These are phyloP conservation scores for Tuber brumale DNA, from an alignment of 495 filamentous ascomycete species.

Conservation along the genomic window DNA sequence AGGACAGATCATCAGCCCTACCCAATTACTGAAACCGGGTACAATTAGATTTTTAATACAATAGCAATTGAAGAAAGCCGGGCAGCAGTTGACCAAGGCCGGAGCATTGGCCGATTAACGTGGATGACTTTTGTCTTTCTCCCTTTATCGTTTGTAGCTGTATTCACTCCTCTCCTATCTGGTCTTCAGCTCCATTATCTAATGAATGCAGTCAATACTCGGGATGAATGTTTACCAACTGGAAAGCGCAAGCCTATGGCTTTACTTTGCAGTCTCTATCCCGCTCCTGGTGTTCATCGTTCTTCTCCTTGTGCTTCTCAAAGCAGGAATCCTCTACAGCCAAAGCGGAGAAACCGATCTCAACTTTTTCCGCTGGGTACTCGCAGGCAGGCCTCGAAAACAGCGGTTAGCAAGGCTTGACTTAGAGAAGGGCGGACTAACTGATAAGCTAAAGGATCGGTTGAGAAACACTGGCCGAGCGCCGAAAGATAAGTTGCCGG, in stretches of 20 bases:
- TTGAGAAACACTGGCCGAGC: constrained; percentile 7
- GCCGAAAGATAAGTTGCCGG: neutral
- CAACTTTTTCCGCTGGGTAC: constrained; percentile 23
- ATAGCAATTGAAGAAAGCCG: constrained; percentile 32
- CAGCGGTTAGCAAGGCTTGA: constrained; percentile 16
- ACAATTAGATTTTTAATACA: constrained; percentile 28
- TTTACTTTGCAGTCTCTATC: constrained; percentile 30
- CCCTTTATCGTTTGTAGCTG: constrained; percentile 29
- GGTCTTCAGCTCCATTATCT: neutral
- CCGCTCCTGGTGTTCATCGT: constrained; percentile 20
- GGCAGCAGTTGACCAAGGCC: constrained; percentile 31
- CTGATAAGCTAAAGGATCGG: constrained; percentile 18
- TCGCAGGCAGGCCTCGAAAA: constrained; percentile 23
- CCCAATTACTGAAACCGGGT: constrained; percentile 8
- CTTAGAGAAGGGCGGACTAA: constrained; percentile 31
- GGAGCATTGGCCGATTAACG: constrained; percentile 32
- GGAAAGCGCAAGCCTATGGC: constrained; percentile 15
- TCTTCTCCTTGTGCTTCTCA: constrained; percentile 18
- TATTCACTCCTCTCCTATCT: constrained; percentile 5
- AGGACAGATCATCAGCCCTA: neutral
- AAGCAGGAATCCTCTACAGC: constrained; percentile 24
- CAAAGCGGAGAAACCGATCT: constrained; percentile 25
- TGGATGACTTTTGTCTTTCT: constrained; percentile 37
- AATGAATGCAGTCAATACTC: constrained; percentile 24
- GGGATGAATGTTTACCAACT: constrained; percentile 34